A percentile compares a stretch with the other conserved stretches of the same genome.
Conservation (phyloP, 768 basidiomycete species). For the Flagelloscypha sp. region DNA sequence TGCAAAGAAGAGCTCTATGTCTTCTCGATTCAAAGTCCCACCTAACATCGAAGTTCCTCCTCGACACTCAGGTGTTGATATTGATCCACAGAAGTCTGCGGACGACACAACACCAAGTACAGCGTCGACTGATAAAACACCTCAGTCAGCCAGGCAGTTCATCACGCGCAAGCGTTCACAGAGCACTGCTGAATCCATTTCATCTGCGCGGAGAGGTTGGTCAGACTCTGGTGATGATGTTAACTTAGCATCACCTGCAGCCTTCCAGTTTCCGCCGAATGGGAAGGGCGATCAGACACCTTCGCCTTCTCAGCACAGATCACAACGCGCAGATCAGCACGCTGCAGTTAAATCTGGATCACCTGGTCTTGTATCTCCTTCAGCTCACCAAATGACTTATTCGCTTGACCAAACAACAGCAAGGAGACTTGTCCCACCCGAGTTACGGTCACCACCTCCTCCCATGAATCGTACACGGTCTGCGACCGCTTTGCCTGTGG, state of each 20-base stretch:
- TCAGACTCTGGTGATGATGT: conserved; percentile 14
- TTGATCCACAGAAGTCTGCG: too few relatives aligned
- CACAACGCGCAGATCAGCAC: conserved; percentile 13
- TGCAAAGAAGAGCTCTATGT: too few relatives aligned
- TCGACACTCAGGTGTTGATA: too few relatives aligned
- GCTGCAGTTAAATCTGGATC: conserved; percentile 19
- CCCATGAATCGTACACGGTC: conserved; percentile 34
- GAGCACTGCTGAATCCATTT: conserved; percentile 27
- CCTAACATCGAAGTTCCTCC: conserved; percentile 33
- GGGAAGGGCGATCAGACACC: conserved; percentile 14
- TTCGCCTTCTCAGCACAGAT: conserved; percentile 14
- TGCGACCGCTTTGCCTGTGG: conserved; percentile 32
- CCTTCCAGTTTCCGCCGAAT: conserved; percentile 35
- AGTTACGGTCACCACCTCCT: conserved; percentile 19
- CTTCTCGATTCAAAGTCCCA: conserved; percentile 21
- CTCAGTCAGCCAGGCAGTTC: conserved; percentile 18
- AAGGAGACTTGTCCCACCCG: conserved; percentile 17
- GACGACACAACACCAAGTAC: neutral
- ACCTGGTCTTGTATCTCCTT: conserved; percentile 25
- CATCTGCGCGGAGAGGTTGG: conserved; percentile 8
- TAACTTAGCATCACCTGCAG: conserved; percentile 26
- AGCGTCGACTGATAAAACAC: conserved; percentile 5
- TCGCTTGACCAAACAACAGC: conserved; percentile 43
- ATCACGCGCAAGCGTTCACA: conserved; percentile 35
- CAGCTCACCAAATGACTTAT: conserved; percentile 46